phyloP scores from a whole-genome alignment of 129 eudicot species.

The Flaveria ramosissima region DNA sequence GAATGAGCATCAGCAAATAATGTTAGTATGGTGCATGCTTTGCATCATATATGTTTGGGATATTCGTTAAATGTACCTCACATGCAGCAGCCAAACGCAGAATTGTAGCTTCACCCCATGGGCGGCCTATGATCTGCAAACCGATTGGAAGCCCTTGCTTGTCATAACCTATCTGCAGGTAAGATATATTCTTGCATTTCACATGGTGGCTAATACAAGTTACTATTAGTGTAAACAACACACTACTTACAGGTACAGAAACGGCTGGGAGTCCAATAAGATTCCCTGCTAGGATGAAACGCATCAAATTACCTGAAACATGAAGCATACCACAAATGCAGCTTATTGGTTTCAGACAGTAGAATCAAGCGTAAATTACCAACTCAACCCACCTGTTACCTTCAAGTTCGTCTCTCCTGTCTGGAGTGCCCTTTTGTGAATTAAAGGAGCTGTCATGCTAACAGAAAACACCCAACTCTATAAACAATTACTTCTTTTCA shows the following conservation, averaged over 20 bases:
- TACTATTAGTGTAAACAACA: not conserved
- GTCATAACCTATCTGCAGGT: conserved; percentile 78
- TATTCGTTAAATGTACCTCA: conserved; percentile 49
- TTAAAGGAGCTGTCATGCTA: conserved; percentile 94
- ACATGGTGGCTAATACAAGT: not conserved
- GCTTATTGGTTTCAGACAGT: not conserved
- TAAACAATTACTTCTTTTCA: not conserved
- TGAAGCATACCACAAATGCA: not conserved
- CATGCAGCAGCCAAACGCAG: conserved; percentile 77
- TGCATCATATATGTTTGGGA: conserved; percentile 9
- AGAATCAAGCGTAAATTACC: not conserved
- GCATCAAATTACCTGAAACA: conserved; percentile 63
- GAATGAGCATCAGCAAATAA: conserved; percentile 21
- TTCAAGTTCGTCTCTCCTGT: conserved; percentile 74
- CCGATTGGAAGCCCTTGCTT: conserved; percentile 97
- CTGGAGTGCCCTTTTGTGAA: conserved; percentile 61
- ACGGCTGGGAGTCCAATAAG: conserved; percentile 81
- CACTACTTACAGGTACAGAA: conserved; percentile 61
- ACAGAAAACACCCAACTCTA: conserved; percentile 11
- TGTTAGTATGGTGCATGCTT: conserved; percentile 10
- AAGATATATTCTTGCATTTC: not conserved
- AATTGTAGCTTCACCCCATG: conserved; percentile 89
- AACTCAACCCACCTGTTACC: conserved; percentile 57
- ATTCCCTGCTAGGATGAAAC: conserved; percentile 59
- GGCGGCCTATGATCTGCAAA: conserved; percentile 81